These are phyloP conservation scores for Cercophora newfieldiana DNA, from an alignment of 495 filamentous ascomycete species.

Conservation along the genomic window DNA sequence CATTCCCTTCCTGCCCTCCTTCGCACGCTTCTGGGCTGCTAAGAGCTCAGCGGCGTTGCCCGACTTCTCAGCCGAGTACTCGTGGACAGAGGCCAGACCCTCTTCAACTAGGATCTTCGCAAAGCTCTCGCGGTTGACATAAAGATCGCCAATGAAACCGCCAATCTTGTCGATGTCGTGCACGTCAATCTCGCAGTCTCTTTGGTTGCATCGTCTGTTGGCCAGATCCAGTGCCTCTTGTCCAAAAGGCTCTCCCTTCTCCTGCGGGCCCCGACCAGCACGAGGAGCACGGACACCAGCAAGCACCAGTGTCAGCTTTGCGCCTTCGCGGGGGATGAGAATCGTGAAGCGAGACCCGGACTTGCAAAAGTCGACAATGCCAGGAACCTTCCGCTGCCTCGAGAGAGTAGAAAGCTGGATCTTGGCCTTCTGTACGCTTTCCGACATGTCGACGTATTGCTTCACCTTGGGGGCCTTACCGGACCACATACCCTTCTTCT, in stretches of 20 bases:
- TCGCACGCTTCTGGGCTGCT: slow-evolving; percentile 83
- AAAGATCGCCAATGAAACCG: slow-evolving; percentile 94
- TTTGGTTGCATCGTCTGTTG: slow-evolving; percentile 82
- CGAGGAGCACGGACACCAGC: slow-evolving; percentile 91
- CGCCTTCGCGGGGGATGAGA: slow-evolving; percentile 86
- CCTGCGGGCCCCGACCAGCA: slow-evolving; percentile 77
- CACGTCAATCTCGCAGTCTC: slow-evolving; percentile 95
- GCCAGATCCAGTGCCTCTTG: slow-evolving; percentile 92
- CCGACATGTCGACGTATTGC: slow-evolving; percentile 84
- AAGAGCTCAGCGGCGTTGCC: slow-evolving; percentile 84
- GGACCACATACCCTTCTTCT: slow-evolving; percentile 90
- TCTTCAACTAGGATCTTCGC: slow-evolving; percentile 93
- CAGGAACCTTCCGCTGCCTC: slow-evolving; percentile 89
- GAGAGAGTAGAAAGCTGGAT: slow-evolving; percentile 82
- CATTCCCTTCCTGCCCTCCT: slow-evolving; percentile 79
- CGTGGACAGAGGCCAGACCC: slow-evolving; percentile 85
- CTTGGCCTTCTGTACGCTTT: slow-evolving; percentile 92
- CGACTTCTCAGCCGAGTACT: slow-evolving; percentile 93
- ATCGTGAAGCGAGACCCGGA: slow-evolving; percentile 92
- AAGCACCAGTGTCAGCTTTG: slow-evolving; percentile 93
- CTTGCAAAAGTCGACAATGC: slow-evolving; percentile 95
- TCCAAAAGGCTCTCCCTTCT: slow-evolving; percentile 89
- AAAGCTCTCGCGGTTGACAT: slow-evolving; percentile 94
- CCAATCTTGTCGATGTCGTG: slow-evolving; percentile 94
- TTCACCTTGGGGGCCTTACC: slow-evolving; percentile 77